These are phyloP conservation scores for Cutaneotrichosporon cutaneum DNA, from an alignment of 1,284 basidiomycete species.

Conservation along the genomic window DNA sequence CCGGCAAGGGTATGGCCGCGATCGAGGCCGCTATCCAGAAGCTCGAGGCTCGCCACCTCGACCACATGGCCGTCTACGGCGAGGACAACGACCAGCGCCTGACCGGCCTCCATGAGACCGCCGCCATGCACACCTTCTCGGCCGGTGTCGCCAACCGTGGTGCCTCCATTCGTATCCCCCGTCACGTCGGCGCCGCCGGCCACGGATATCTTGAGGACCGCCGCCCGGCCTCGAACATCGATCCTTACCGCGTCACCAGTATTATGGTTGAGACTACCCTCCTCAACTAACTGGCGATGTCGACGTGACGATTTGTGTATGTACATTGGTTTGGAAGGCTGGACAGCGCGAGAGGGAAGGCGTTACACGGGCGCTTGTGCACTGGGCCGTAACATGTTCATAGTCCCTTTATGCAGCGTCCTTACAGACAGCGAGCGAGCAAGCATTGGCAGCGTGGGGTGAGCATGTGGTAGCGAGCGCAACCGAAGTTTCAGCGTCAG, in stretches of 20 bases:
- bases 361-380: constrained; percentile 3
- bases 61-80: constrained; percentile 96
- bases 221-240: constrained; percentile 95
- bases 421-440: not conserved
- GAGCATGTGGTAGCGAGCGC: not conserved
- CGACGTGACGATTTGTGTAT: constrained; percentile 9
- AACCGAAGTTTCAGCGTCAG: not conserved
- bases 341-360: not conserved
- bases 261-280: constrained; percentile 91
- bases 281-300: constrained; percentile 32
- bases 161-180: constrained; percentile 67
- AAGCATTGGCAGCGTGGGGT: not conserved
- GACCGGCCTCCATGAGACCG: constrained; percentile 91
- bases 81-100: constrained; percentile 93
- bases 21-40: constrained; percentile 95
- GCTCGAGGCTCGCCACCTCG: constrained; percentile 74
- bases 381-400: constrained; percentile 3
- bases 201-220: constrained; percentile 96
- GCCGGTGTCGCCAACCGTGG: constrained; percentile 97
- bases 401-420: constrained; percentile 4
- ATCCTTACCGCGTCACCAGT: constrained; percentile 72
- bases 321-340: constrained; percentile 7
- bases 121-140: constrained; percentile 88
- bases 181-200: constrained; percentile 87
- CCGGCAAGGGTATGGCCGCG: constrained; percentile 81